phyloP scores from a whole-genome alignment of 225 moss, liverwort and hornwort genomes.

The Lunularia cruciata region DNA sequence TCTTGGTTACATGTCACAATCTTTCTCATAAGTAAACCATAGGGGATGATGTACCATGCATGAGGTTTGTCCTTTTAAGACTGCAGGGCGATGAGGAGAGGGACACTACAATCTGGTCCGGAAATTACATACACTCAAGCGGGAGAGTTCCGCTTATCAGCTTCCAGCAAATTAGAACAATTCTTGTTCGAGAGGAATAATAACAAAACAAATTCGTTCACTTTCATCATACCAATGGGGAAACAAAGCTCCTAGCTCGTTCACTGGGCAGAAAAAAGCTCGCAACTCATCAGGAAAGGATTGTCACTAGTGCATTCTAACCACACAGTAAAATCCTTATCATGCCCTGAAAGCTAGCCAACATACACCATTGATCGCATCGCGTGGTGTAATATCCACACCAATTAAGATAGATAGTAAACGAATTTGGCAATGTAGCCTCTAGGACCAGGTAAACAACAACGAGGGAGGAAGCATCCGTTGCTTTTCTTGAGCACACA shows the following conservation, averaged over 20 bases:
- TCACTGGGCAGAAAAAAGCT: neutral
- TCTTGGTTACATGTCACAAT: too few species aligned
- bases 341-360: neutral
- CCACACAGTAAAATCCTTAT: too few species aligned
- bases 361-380: neutral
- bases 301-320: neutral
- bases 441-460: neutral
- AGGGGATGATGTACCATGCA: too few species aligned
- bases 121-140: too few species aligned
- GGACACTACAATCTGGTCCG: too few species aligned
- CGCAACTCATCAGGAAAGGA: too few species aligned
- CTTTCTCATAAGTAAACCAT: too few species aligned
- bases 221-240: neutral
- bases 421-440: neutral
- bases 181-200: too few species aligned
- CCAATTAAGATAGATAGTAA: neutral
- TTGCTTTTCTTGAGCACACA: neutral
- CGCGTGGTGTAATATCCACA: neutral
- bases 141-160: too few species aligned
- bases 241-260: neutral
- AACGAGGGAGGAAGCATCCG: neutral
- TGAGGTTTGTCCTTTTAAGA: too few species aligned
- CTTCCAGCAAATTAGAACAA: too few species aligned
- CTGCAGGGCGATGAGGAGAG: too few species aligned
- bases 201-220: neutral